Base-by-base conservation (phyloP, 2,329 filamentous ascomycete species). In the Aspergillus carbonarius region DNA sequence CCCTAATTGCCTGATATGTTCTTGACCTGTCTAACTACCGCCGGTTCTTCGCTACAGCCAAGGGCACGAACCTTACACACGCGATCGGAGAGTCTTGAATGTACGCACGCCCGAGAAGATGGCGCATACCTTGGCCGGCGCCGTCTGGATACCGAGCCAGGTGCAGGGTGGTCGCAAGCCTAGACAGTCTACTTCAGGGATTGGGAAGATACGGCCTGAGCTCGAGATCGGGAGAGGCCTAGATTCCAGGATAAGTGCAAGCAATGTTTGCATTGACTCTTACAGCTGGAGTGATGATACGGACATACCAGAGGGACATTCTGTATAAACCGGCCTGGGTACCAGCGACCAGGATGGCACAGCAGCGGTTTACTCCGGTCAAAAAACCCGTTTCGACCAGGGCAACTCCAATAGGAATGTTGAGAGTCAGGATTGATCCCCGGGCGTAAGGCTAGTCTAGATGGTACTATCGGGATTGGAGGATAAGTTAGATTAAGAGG, bases 21-120 rank as follows among this genome's bases (percentile, higher is more conserved):
- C 66, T 0, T 77, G 75, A 0, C 80, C 88, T 78, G 30, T 82
- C 78, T 56, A 84, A 72, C 75, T 86, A 92, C 52, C 90, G 83
- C 70, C 85, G 89, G 74, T 93, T 92, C 74, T 93, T 90, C 0
- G 88, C 90, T 3, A 93, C 81, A 13, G 79, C 79, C 75, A 86
- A 85, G 5, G 81, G 8, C 4, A 35, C 5, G 34, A 8, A 5
- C 17, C 17, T 13, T 10, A 20, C 59, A 17, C 20, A 60, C 3
- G 80, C 81, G 25, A 72, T 61, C 35, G 75, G 75, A 74, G 5
- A 76, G 69, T 4, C 71, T 3, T 74, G 64, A 53, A 77, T 77
- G 72, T 88, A 86, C 1, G 73, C 62, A 20, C 85, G 78, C 46
- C 74, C 73, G 34, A 88, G 76, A 13, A 88, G 73, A 48, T 82